Conservation (phyloP, 2,329 filamentous ascomycete species). For the Cercospora sp. region DNA sequence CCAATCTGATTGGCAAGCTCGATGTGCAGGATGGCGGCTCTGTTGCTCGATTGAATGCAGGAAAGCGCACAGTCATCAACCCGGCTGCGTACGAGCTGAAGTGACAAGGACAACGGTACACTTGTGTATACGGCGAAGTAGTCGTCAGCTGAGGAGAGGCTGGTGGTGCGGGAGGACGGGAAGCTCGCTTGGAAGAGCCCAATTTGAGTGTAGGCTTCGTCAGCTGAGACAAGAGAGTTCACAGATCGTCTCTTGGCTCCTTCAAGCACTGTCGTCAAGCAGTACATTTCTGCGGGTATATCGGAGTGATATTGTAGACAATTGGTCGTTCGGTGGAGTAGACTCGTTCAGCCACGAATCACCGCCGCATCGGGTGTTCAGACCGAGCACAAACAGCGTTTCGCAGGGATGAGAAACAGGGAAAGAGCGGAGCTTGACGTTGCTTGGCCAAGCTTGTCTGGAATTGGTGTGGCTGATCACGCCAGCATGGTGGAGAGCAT, state of each 20-base stretch:
- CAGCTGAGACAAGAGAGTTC: not conserved
- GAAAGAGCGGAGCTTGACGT: constrained; percentile 7
- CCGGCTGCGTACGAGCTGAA: constrained; percentile 5
- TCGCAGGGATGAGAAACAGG: constrained; percentile 8
- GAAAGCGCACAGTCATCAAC: constrained; percentile 9
- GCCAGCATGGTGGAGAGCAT: not conserved
- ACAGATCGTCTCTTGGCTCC: not conserved
- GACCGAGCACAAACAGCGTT: not conserved
- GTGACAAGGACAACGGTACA: not conserved
- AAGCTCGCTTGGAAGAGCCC: constrained; percentile 4
- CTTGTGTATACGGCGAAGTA: not conserved
- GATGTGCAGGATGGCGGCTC: not conserved
- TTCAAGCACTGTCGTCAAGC: not conserved
- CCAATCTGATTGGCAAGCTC: not conserved
- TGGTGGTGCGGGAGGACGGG: not conserved
- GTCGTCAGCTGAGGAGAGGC: not conserved
- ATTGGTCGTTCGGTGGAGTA: not conserved
- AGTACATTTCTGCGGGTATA: not conserved
- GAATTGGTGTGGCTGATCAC: constrained; percentile 9
- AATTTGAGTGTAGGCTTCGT: not conserved
- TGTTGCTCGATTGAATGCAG: not conserved
- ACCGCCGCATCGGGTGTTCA: not conserved
- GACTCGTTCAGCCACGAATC: constrained; percentile 9
- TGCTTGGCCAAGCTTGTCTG: constrained; percentile 12
- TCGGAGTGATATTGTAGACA: not conserved